Base-by-base conservation (phyloP, 495 filamentous ascomycete species). In the Aspergillus heteromorphus region DNA sequence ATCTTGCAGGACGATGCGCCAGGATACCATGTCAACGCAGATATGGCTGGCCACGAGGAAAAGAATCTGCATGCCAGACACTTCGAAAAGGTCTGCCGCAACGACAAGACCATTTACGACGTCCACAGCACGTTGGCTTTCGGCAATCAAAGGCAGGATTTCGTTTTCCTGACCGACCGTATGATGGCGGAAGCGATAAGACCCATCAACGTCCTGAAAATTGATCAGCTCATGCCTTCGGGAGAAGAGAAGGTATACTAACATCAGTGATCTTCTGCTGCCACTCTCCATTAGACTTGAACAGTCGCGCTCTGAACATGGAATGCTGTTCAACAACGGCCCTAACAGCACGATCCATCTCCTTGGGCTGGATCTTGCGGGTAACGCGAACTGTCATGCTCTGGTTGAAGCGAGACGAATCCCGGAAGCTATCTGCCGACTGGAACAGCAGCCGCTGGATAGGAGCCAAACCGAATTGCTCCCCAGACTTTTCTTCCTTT, bases 271-370 rank as follows among this genome's bases (percentile, higher is more conserved):
- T 68, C 9, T 60, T 67, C 50, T 80, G 76, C 48, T 70, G 62
- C 76, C 77, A 80, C 1, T 53, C 61, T n/a, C 68, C 70, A 45
- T 63, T 55, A 1, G 48, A 48, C 25, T 65, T 71, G 40, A 51
- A 72, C 60, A 87, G 88, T 4, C 86, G 83, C 17, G 80, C 80
- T 34, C 85, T 75, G 48, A 91, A 75, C 86, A 89, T 89, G 11
- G 83, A 73, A 54, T 91, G 87, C 19, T 80, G 83, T 1, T 67
- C 65, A 10, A 87, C 79, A 21, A 88, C 67, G 5, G 81, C 75
- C 42, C 78, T 76, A 23, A 86, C 55, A 1, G 85, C 83, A 3
- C 73, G 69, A 2, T 70, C 63, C 9, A 89, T 54, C 1, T 78
- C 75, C n/a, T 77, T 69, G 0, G 75, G 55, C 7, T 76, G 67